These are phyloP conservation scores for Hortaea werneckii DNA, from an alignment of 2,329 filamentous ascomycete genomes.

Conservation along the genomic window DNA sequence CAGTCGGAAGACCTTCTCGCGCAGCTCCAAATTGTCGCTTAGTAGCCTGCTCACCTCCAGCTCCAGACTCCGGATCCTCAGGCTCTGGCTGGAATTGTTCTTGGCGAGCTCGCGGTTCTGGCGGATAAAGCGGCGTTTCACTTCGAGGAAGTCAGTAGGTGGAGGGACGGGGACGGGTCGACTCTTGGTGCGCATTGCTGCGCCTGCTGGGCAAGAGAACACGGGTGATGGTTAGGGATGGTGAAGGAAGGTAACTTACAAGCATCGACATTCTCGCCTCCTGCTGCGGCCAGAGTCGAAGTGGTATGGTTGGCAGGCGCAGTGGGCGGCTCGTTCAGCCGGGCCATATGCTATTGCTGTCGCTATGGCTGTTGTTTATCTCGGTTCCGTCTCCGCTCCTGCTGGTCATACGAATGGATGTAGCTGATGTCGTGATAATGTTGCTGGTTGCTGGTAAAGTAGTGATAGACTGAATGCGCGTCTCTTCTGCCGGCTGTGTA, in stretches of 20 bases:
- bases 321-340: slow-evolving; percentile 50
- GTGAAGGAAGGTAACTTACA: slow-evolving; percentile 41
- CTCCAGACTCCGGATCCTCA: slow-evolving; percentile 67
- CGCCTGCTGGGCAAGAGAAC: not conserved
- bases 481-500: too few relatives aligned
- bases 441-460: too few relatives aligned
- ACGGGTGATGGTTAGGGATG: not conserved
- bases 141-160: slow-evolving; percentile 36
- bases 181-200: slow-evolving; percentile 25
- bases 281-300: slow-evolving; percentile 4
- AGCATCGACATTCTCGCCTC: slow-evolving; percentile 54
- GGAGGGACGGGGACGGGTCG: slow-evolving; percentile 10
- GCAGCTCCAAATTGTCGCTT: slow-evolving; percentile 67
- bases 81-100: slow-evolving; percentile 65
- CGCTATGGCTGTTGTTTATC: not conserved
- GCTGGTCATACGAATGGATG: too few relatives aligned
- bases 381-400: too few relatives aligned
- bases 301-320: slow-evolving; percentile 41
- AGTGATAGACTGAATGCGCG: too few relatives aligned
- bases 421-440: too few relatives aligned
- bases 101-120: slow-evolving; percentile 76
- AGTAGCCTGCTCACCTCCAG: slow-evolving; percentile 64
- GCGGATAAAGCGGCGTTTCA: slow-evolving; percentile 67
- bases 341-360: slow-evolving; percentile 50
- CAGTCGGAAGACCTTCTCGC: slow-evolving; percentile 58